Evolutionary conservation across 2,329 filamentous ascomycete genomes (phyloP), one percentile per base, ranked within the genome.

Genomic region (Dothidotthia symphoricarpi): DNA sequence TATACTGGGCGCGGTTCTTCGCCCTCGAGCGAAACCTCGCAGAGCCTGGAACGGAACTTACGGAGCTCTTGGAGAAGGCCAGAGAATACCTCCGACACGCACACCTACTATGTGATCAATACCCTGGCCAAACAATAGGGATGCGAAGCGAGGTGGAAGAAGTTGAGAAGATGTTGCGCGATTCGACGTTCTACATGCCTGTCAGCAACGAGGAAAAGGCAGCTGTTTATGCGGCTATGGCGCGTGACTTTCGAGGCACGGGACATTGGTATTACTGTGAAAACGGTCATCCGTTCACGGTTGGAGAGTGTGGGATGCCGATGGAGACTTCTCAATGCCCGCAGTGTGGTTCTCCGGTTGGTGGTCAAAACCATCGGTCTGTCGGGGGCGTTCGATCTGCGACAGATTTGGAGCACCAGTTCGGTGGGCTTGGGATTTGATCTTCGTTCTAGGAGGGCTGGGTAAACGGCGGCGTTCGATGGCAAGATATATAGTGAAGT

Each of bases 301-400:
- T 85, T 22, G 81, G 81, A 1, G 78, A 85, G 43, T 85, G 82
- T 51, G 82, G 82, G 1, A 78, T 80, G 72, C 78, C 82, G 0
- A 83, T 84, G 78, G 44, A 86, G 57, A 37, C 53, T 13, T 74
- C 81, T 1, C 60, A 60, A 2, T 88, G 84, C 48, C 81, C 83
- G 0, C 75, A 86, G 45, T 88, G 83, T 47, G 74, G 71, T 2
- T 70, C 71, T 1, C 44, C 61, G 0, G 73, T 86, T 19, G 82
- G 82, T 2, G 82, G 83, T 0, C 55, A 50, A 30, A 8, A 72
- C 26, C 80, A 85, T 57, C 36, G 7, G 7, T 43, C 73, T n/a
- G 73, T 68, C 0, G 65, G 56, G 11, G 82, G 82, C 2, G 78
- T 82, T 2, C 67, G 57, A 10, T 67, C 53, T 28, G 80, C 78